These are phyloP conservation scores for Lachancea sp. DNA, from an alignment of 805 yeast genomes.

Conservation along the genomic window DNA sequence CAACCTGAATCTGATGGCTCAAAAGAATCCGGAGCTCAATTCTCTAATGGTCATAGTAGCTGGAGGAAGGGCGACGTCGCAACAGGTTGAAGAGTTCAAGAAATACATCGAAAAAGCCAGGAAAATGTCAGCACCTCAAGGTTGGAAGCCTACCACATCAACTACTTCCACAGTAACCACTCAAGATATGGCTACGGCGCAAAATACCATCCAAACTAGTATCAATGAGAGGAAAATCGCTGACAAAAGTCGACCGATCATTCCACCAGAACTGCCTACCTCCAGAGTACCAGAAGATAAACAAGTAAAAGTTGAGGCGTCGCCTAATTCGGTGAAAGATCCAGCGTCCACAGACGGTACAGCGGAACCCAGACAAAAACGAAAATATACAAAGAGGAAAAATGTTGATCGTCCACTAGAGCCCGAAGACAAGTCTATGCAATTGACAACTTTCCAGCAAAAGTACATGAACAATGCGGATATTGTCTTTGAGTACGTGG, in stretches of 20 bases:
- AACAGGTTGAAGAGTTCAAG: conserved; percentile 73
- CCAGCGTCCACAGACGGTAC: conserved; percentile 1
- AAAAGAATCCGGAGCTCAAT: conserved; percentile 59
- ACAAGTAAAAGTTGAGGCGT: conserved; percentile 1
- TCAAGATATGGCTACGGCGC: conserved; percentile 8
- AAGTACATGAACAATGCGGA: conserved; percentile 63
- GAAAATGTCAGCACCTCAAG: conserved; percentile 55
- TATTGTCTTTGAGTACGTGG: conserved; percentile 77
- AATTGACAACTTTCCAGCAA: conserved; percentile 71
- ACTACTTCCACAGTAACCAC: conserved; percentile 19
- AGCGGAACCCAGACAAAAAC: conserved; percentile 10
- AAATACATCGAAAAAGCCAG: conserved; percentile 73
- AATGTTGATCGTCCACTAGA: conserved; percentile 10
- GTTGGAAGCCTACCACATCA: conserved; percentile 24
- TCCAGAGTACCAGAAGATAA: conserved; percentile 1
- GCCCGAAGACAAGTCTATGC: conserved; percentile 41
- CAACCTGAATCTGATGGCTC: conserved; percentile 76
- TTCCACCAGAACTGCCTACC: conserved; percentile 7
- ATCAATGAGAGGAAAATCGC: conserved; percentile 3
- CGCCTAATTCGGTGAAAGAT: neutral
- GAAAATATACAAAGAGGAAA: conserved; percentile 10
- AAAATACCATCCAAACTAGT: conserved; percentile 10
- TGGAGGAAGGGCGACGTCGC: conserved; percentile 64
- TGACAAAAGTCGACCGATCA: neutral
- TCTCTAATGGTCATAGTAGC: conserved; percentile 82